A percentile compares a stretch with the other conserved stretches of the same genome.
Conservation (phyloP, 2,329 filamentous ascomycete genomes). For the Aschersonia sp. region DNA sequence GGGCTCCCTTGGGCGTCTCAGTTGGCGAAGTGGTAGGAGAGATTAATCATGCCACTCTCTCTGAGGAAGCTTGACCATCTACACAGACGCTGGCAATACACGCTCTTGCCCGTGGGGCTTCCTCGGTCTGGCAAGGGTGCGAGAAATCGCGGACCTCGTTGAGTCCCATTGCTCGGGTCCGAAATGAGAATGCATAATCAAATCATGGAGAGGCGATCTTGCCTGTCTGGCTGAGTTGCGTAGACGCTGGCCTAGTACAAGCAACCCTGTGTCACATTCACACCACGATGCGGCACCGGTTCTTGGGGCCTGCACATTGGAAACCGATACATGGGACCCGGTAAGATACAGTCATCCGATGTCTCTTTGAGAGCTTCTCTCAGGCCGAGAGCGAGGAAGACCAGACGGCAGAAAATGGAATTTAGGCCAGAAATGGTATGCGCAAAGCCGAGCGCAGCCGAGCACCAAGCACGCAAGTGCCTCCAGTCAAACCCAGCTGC, state of each 20-base stretch:
- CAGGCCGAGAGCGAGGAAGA: no score
- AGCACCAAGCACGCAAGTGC: no score
- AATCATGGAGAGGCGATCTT: neutral
- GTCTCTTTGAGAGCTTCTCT: no score
- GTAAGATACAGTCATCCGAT: neutral
- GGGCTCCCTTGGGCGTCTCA: slow-evolving; percentile 4
- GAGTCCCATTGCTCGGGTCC: neutral
- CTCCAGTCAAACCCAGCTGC: no score
- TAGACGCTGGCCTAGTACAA: neutral
- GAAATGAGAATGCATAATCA: neutral
- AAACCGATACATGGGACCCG: slow-evolving; percentile 1
- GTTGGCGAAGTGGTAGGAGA: slow-evolving; percentile 3
- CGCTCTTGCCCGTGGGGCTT: neutral
- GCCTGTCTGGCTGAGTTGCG: neutral
- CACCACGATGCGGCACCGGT: slow-evolving; percentile 5
- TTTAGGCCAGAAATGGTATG: no score
- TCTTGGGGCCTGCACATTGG: slow-evolving; percentile 1
- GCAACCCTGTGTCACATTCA: slow-evolving; percentile 1
- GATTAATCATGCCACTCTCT: neutral
- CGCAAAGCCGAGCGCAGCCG: no score
- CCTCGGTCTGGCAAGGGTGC: neutral
- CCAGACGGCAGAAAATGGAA: no score
- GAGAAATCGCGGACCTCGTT: neutral
- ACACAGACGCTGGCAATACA: neutral
- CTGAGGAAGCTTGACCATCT: neutral